Base-by-base conservation (phyloP, 345 rosid genomes). In the Corchorus olitorius region DNA sequence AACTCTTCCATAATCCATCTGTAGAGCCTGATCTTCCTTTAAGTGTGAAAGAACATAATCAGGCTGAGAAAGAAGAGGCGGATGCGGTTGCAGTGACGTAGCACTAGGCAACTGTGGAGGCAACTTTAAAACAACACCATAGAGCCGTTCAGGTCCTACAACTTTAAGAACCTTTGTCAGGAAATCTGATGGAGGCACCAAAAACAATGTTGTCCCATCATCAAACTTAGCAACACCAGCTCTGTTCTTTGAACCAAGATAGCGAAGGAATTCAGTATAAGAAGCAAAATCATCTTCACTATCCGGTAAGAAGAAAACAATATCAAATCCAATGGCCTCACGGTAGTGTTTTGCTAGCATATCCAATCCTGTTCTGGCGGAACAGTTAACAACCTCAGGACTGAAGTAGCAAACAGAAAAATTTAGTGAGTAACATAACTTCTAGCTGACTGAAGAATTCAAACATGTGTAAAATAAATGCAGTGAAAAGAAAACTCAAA, bases 291-390 rank as follows among this genome's bases (percentile, higher is more conserved):
- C 98, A 17, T 93, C 93, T 87, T 93, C 97, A 17, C 97, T 88
- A 74, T 96, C 98, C 1, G 99, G 99, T 85, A 93, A 85, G 88
- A 96, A 96, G 89, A 82, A 93, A 76, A 93, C 92, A 50, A 92
- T 85, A 55, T 93, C 98, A 75, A 92, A 91, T 59, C 94, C 94
- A 75, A 86, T 79, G 41, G 97, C 92, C 83, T 92, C 97, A 4
- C 85, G 82, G 78, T 87, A 90, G 79, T 93, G 98, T 81, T 90
- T 90, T 37, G 97, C 80, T 7, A 96, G 97, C 91, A 91, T 88
- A 86, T 96, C 99, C 88, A 96, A 78, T 78, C 99, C 97, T 20
- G 99, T 96, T 84, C 98, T 87, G 76, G 99, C 99, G 20, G 99
- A 93, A 84, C 99, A 96, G 78, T 96, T 93, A 71, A 96, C 84